Evolutionary conservation across 1,284 basidiomycete genomes (phyloP).

Genomic region (Puccinia hordei): DNA sequence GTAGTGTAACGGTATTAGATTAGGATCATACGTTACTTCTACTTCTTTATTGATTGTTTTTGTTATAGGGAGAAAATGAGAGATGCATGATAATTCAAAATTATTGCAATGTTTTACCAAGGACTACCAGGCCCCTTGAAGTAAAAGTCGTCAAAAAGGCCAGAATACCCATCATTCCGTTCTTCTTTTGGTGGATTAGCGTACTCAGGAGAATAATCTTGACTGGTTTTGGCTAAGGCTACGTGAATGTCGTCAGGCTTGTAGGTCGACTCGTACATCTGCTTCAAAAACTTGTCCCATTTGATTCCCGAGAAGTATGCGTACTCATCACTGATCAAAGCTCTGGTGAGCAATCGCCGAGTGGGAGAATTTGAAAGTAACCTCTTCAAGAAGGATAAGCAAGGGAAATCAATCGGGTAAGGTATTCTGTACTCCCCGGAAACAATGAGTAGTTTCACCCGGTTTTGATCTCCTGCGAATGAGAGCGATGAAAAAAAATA

Average conservation of each 20-base stretch:
- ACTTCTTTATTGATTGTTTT: too few species aligned
- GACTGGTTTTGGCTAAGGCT: neutral
- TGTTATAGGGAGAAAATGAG: too few species aligned
- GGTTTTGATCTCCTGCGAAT: neutral
- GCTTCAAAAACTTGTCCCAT: neutral
- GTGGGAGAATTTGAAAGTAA: neutral
- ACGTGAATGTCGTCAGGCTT: neutral
- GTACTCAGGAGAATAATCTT: neutral
- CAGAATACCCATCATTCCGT: neutral
- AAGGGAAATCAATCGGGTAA: neutral
- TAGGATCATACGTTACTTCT: too few species aligned
- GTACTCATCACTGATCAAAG: neutral
- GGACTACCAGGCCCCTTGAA: neutral
- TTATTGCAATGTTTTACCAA: neutral
- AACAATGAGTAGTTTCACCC: neutral
- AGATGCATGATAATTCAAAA: too few species aligned
- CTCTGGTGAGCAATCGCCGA: neutral
- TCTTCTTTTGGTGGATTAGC: neutral
- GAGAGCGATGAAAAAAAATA: neutral
- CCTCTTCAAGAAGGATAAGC: neutral
- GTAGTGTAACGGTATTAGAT: too few species aligned
- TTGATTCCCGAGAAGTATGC: neutral
- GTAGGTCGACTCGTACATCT: neutral
- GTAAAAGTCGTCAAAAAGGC: conserved; percentile 14
- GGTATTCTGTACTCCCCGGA: conserved; percentile 8